Evolutionary conservation across 805 yeast genomes (phyloP), one percentile per base, ranked within the genome.

Genomic region (Maudiozyma bulderi): DNA sequence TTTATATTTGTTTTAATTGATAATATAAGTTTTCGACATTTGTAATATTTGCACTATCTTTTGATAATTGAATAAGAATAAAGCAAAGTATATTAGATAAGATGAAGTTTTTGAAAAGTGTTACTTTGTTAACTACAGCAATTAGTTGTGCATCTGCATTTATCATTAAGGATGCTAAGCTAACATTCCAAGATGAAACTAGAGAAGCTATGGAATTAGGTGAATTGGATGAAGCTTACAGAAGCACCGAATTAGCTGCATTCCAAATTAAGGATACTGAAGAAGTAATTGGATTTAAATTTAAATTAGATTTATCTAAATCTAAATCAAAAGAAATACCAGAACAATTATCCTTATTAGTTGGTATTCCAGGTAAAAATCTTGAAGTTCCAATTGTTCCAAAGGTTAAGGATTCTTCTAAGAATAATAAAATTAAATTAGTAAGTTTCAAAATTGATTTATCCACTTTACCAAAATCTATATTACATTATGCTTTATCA

Each of bases 321-420:
- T 42, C 45, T 14, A 38, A 38, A 5, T 33, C 50, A 7, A n/a
- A 26, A 4, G 52, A 48, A 26, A 28, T 32, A 3, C 61, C 61
- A n/a, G 50, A 54, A n/a, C 61, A 59, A 45, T 53, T 57, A 15
- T 39, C 52, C n/a, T 35, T 65, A 33, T 49, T 64, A 32, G 39
- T 64, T 20, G 67, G 67, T 13, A 43, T 54, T 35, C 58, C 61
- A n/a, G 55, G 51, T 8, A 49, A 41, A n/a, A 52, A 53, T 26
- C 45, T 61, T 45, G 68, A 65, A 44, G 47, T 52, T 15, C 48
- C 57, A 30, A 48, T 55, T 15, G 48, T 53, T 33, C 59, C 63
- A 33, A 44, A 45, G 9, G 45, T 56, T n/a, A 53, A 53, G n/a
- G 52, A 52, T n/a, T 15, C 29, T 14, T 35, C 34, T 4, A 49